These are phyloP conservation scores for Camellia sinensis DNA, from an alignment of 148 eudicot genomes.

Conservation along the genomic window DNA sequence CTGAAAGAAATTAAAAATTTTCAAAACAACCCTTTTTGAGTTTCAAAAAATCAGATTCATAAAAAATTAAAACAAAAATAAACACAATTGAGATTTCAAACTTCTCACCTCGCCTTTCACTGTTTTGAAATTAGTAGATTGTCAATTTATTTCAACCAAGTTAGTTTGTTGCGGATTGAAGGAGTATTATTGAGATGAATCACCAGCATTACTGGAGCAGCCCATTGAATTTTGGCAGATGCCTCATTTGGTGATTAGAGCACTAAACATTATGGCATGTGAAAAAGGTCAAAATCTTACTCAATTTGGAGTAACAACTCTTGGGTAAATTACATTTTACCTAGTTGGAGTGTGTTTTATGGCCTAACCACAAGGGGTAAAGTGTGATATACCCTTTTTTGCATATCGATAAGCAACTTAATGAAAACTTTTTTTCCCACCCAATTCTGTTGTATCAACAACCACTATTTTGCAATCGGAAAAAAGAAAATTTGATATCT, in stretches of 20 bases:
- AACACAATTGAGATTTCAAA: neutral
- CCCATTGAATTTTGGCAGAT: slow-evolving; percentile 1
- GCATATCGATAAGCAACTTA: neutral
- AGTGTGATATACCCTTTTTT: too few relatives aligned
- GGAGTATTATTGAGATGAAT: neutral
- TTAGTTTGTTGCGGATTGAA: neutral
- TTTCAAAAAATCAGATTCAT: too few relatives aligned
- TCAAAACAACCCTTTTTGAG: too few relatives aligned
- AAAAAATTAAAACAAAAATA: too few relatives aligned
- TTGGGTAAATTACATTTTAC: too few relatives aligned
- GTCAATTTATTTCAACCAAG: neutral
- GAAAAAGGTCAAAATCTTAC: neutral
- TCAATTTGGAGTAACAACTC: too few relatives aligned
- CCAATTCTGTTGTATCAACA: neutral
- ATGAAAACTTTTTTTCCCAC: neutral
- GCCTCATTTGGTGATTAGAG: neutral
- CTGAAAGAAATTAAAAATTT: too few relatives aligned
- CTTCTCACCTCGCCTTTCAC: neutral
- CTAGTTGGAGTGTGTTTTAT: too few relatives aligned
- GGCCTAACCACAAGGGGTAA: too few relatives aligned
- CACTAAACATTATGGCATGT: neutral
- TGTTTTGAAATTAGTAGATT: neutral
- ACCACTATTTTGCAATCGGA: neutral
- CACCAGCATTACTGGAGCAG: neutral
- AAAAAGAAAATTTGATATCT: neutral